Evolutionary conservation across 2,329 filamentous ascomycete genomes (phyloP), one percentile per base, ranked within the genome.

Genomic region (Chrysoporthe deuterocubensis): DNA sequence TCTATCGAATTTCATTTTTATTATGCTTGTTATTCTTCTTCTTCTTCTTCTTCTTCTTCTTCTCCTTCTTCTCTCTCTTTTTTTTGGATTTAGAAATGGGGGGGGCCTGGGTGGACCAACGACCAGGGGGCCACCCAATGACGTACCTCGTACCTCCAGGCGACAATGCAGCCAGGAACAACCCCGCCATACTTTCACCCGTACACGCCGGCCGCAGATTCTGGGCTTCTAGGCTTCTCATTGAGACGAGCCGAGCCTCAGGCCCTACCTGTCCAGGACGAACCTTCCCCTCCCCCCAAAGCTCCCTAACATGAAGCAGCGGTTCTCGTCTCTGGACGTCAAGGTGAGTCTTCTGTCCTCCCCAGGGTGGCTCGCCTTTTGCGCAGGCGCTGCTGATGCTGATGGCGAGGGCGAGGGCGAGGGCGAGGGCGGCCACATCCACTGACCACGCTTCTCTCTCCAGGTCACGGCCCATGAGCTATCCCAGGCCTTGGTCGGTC

Each of bases 391-490:
- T 48, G 44, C 56, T 58, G 37, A 42, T 40, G 11, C 37, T 40
- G 37, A 40, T 40, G 1, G 5, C 8, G 37, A 40, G 5, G 5
- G 3, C 40, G 32, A n/a, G 18, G 54, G 32, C 11, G 4, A 40
- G 14, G 32, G 32, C 14, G 54, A 21, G 26, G 26, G 26, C 26
- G 26, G 7, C 54, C 2, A 37, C 16, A 16, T 64, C 40, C 26
- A 5, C 21, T 48, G 14, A 40, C 44, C 11, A 14, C 40, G 5
- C 16, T 32, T n/a, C 43, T 46, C 18, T 21, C 18, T 64, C 13
- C 75, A 97, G 93, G 93, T 97, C 80, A 96, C 98, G 76, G 92
- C 94, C 67, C 93, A 97, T 78, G 96, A 99, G 86, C 91, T 99
- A 71, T 90, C 93, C 69, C 83, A 87, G 71, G 87, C 86, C 71